phyloP scores from a whole-genome alignment of 1,284 basidiomycete genomes.

The Trichosporon faecale region DNA sequence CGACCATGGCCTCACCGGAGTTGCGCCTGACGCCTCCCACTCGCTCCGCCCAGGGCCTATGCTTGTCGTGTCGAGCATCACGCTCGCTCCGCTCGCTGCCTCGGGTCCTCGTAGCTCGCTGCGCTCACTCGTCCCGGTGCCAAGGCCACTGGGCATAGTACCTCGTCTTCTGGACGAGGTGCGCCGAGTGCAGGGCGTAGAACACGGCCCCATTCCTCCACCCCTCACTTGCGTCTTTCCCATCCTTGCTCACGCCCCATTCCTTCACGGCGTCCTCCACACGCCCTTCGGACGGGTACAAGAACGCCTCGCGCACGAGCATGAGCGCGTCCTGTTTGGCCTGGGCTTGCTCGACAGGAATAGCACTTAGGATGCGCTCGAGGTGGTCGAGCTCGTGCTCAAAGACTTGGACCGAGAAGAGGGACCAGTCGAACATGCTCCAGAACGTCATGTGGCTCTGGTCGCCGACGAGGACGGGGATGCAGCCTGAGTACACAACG shows the following conservation, averaged over 20 bases:
- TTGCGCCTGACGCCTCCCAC: too few relatives aligned
- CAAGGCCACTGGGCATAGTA: conserved; percentile 9
- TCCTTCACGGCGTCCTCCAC: conserved; percentile 16
- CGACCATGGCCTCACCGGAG: too few relatives aligned
- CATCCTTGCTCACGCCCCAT: not conserved
- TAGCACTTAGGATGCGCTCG: conserved; percentile 42
- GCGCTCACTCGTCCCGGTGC: not conserved
- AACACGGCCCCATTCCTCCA: conserved; percentile 29
- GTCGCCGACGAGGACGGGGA: conserved; percentile 50
- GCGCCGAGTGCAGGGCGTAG: conserved; percentile 36
- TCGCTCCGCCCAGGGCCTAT: too few relatives aligned
- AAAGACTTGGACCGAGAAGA: conserved; percentile 43
- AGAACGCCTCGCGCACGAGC: conserved; percentile 49
- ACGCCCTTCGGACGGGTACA: conserved; percentile 41
- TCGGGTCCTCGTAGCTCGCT: too few relatives aligned
- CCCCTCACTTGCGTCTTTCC: not conserved
- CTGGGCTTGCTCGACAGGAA: conserved; percentile 35
- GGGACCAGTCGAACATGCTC: conserved; percentile 49
- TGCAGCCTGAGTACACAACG: conserved; percentile 51
- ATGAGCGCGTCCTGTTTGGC: conserved; percentile 47
- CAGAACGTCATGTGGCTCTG: conserved; percentile 45
- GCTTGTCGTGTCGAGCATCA: too few relatives aligned
- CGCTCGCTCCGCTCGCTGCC: too few relatives aligned
- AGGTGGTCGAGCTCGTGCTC: conserved; percentile 42
- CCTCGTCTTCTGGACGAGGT: not conserved